Base-by-base conservation (phyloP, 169 alveolate species). In the Eimeria necatrix region DNA sequence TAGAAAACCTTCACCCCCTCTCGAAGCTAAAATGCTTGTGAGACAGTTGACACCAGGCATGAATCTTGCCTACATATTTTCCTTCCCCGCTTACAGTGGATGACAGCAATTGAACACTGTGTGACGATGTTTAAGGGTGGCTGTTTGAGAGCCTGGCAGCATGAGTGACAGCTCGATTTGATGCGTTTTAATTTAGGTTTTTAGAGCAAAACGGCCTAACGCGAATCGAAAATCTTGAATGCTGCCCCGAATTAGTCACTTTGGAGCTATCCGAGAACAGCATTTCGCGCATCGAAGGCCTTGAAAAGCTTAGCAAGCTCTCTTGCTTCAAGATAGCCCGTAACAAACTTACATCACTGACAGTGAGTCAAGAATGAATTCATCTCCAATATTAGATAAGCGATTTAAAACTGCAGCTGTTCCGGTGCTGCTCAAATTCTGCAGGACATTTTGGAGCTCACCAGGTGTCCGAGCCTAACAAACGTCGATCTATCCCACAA, bases 221-320 rank as follows among this genome's bases (percentile, higher is more conserved):
- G 73, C 96, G 97, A 87, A 98, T 98, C 22, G 98, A 98, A 95
- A 97, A 98, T 26, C 96, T 98, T 18, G 98, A 98, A 59, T 89
- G 93, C 70, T 95, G 98, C 87, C 94, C 95, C 5, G 97, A 97
- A 51, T 94, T 98, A 48, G 96, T 96, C 7, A 95, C 96, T 88
- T 94, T 98, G 81, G 98, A 98, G 96, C 96, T 98, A 46, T 96
- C 98, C 26, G 99, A 98, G 94, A 98, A 98, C 96, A 89, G 97
- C 94, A 97, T 98, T 46, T 92, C 93, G 70, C 97, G 91, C 85
- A 84, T 96, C 61, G 80, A 73, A 73, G 96, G 96, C 70, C 96
- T 97, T 24, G 74, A 41, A 56, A n/a, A 24, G 60, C 95, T 87
- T 41, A 83, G 51, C n/a, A 80, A 20, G 48, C 96, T 74, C 24